Evolutionary conservation across 2,329 filamentous ascomycete species (phyloP), one percentile per base, ranked within the genome.

Genomic region (Pseudopyricularia javanii): DNA sequence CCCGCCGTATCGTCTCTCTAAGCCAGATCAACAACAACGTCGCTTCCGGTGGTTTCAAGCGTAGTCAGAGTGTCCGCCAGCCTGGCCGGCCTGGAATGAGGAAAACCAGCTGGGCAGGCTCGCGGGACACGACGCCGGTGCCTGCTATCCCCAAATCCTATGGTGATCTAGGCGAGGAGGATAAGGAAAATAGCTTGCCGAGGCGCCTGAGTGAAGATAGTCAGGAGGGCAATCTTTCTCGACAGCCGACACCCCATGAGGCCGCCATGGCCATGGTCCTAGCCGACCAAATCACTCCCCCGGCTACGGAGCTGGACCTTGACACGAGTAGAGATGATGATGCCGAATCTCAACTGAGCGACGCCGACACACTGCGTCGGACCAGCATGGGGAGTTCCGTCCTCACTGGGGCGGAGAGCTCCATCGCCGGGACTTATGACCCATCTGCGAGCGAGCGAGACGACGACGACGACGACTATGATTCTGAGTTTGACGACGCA

Each of bases 1-100:
- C 82, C 64, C 79, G 91, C 40, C 83, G 93, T 49, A 96, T 97
- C 61, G 79, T 94, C 55, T 95, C 89, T 50, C 79, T 97, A 34
- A 94, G 86, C 64, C 88, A 96, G 68, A 94, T 97, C 60, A 88
- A 82, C 52, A 83, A 85, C 64, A 91, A 93, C 62, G 74, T 80
- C 33, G 73, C 82, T 6, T 70, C 69, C 7, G 76, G 79, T 20
- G 81, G 79, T 48, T 74, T 95, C 58, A 85, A 85, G 70, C 78
- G 87, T 55, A 91, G 85, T 65, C 85, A 91, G 64, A 90, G 86
- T 54, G 85, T 89, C 58, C 83, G 86, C 60, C 80, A 80, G 22
- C 75, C 81, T 28, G 69, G 67, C 11, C 63, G 65, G 1, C 73
- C 74, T 26, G 70, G 71, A 0, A 64, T 79, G 48, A 76, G 86